phyloP scores from a whole-genome alignment of 106 monocot species.

The Ottelia alismoides region DNA sequence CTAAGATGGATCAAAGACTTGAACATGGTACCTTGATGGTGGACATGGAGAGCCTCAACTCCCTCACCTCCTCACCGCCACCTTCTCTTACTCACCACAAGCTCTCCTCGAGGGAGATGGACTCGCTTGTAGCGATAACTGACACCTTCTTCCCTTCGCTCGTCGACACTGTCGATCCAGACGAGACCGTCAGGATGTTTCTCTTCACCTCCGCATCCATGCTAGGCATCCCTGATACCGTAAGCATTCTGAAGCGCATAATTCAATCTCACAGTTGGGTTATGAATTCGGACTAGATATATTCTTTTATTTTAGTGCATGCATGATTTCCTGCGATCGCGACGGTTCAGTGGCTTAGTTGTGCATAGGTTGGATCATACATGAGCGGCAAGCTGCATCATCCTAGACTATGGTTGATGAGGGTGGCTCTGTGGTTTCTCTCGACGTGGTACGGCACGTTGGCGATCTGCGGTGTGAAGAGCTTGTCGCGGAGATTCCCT shows the following conservation, averaged over 20 bases:
- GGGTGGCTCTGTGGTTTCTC: no score
- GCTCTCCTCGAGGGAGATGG: conserved; percentile 33
- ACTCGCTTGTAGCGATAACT: conserved; percentile 28
- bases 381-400: conserved; percentile 23
- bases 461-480: conserved; percentile 25
- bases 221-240: conserved; percentile 19
- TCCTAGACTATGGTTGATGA: no score
- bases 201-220: conserved; percentile 38
- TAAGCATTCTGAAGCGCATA: conserved; percentile 6
- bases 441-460: no score
- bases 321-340: background rate
- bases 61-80: no score
- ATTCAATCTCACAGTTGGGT: no score
- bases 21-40: no score
- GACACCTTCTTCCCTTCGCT: conserved; percentile 48
- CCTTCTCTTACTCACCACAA: no score
- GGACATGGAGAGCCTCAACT: no score
- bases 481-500: conserved; percentile 35
- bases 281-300: no score
- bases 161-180: conserved; percentile 1
- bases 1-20: no score
- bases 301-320: no score
- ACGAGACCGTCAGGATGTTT: conserved; percentile 10
- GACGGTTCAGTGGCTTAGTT: background rate
- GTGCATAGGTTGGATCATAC: conserved; percentile 15